phyloP scores from a whole-genome alignment of 2,329 filamentous ascomycete species.

The Elsinoe batatas region DNA sequence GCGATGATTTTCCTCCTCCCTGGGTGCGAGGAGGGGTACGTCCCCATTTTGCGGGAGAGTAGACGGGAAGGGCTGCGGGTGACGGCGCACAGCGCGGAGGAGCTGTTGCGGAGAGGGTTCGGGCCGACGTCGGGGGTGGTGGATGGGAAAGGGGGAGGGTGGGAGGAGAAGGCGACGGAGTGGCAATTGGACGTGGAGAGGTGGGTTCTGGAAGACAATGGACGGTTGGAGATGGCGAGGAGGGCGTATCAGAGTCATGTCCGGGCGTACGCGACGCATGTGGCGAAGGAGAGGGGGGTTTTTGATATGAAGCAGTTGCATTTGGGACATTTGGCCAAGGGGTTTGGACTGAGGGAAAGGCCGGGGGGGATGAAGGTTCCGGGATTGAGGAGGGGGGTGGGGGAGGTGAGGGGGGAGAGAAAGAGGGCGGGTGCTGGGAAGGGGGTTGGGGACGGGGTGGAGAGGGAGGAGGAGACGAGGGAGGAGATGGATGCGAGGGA shows the following conservation, averaged over 20 bases:
- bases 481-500: slow-evolving; percentile 32
- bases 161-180: slow-evolving; percentile 58
- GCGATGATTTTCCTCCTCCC: slow-evolving; percentile 85
- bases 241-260: slow-evolving; percentile 87
- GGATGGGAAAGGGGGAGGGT: slow-evolving; percentile 36
- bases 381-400: slow-evolving; percentile 40
- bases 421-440: slow-evolving; percentile 27
- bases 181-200: slow-evolving; percentile 57
- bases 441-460: slow-evolving; percentile 21
- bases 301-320: slow-evolving; percentile 92
- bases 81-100: slow-evolving; percentile 51
- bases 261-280: slow-evolving; percentile 88
- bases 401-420: slow-evolving; percentile 37
- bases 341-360: slow-evolving; percentile 79
- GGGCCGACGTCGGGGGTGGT: slow-evolving; percentile 26
- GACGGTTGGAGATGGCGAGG: slow-evolving; percentile 68
- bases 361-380: slow-evolving; percentile 64
- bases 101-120: slow-evolving; percentile 59
- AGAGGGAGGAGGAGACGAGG: slow-evolving; percentile 20
- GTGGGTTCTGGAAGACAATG: slow-evolving; percentile 53
- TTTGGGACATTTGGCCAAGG: slow-evolving; percentile 86
- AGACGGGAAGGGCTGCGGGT: slow-evolving; percentile 49
- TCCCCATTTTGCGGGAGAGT: slow-evolving; percentile 64
- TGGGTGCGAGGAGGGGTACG: slow-evolving; percentile 84
- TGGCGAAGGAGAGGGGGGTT: slow-evolving; percentile 69